Evolutionary conservation across 495 filamentous ascomycete genomes (phyloP).

Genomic region (Cenococcum geophilum): DNA sequence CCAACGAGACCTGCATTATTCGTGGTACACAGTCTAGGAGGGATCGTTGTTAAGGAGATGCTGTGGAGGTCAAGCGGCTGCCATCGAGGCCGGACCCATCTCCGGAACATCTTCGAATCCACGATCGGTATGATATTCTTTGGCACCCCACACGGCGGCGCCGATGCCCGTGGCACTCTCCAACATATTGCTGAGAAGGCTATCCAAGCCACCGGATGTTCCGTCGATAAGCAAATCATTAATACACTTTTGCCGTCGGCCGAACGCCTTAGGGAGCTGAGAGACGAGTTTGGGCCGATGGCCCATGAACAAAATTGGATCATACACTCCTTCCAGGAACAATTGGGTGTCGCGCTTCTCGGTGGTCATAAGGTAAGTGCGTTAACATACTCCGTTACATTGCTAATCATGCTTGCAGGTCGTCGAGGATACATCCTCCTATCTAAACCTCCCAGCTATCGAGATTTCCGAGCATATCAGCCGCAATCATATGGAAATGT

Average conservation of each 20-base stretch:
- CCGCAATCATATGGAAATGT: constrained; percentile 42
- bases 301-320: constrained; percentile 30
- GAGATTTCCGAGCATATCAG: constrained; percentile 35
- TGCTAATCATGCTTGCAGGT: constrained; percentile 30
- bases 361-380: constrained; percentile 29
- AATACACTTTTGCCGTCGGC: constrained; percentile 33
- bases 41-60: constrained; percentile 46
- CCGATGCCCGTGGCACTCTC: constrained; percentile 27
- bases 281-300: constrained; percentile 34
- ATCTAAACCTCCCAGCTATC: constrained; percentile 22
- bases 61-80: constrained; percentile 32
- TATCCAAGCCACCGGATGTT: constrained; percentile 28
- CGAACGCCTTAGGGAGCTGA: constrained; percentile 35
- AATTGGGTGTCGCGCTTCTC: constrained; percentile 23
- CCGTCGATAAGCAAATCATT: constrained; percentile 26
- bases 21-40: constrained; percentile 50
- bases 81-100: constrained; percentile 19
- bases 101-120: constrained; percentile 33
- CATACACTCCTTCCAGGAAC: constrained; percentile 41
- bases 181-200: constrained; percentile 23
- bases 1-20: constrained; percentile 42
- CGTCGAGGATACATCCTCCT: constrained; percentile 39
- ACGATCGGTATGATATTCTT: constrained; percentile 41
- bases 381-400: constrained; percentile 2
- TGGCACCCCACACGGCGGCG: constrained; percentile 42